phyloP scores from a whole-genome alignment of 23 red algal genomes.

The Gracilariopsis chorda region DNA sequence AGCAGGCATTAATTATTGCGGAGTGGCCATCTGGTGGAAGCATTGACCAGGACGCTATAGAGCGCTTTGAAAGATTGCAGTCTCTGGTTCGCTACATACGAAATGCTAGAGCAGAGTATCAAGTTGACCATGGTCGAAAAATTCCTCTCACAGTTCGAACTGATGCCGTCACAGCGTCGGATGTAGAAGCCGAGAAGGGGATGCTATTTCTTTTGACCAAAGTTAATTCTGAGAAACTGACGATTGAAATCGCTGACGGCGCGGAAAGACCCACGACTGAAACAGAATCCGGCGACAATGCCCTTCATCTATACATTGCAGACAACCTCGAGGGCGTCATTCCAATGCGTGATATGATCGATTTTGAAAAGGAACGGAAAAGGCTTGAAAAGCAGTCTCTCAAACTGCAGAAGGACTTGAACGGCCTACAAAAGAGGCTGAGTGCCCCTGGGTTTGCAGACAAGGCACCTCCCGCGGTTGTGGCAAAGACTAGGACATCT shows the following conservation, averaged over 20 bases:
- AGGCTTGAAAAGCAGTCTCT: conserved; percentile 84
- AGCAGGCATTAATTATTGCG: conserved; percentile 71
- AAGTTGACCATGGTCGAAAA: conserved; percentile 63
- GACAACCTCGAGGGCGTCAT: conserved; percentile 69
- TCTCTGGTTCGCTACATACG: conserved; percentile 80
- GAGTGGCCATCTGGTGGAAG: conserved; percentile 73
- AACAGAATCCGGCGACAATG: background rate
- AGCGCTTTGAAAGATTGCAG: conserved; percentile 81
- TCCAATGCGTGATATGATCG: conserved; percentile 79
- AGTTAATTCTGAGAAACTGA: conserved; percentile 48
- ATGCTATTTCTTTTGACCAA: conserved; percentile 75
- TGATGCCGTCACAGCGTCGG: conserved; percentile 21
- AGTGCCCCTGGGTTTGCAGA: conserved; percentile 78
- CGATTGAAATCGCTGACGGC: conserved; percentile 15
- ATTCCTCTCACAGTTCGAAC: conserved; percentile 62
- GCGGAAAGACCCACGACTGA: background rate
- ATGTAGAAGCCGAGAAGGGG: conserved; percentile 45
- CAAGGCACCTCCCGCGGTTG: conserved; percentile 79
- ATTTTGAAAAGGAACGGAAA: conserved; percentile 79
- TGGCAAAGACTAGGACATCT: conserved; percentile 59
- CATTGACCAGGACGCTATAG: conserved; percentile 36
- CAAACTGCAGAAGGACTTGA: conserved; percentile 71
- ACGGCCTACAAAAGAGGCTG: conserved; percentile 70
- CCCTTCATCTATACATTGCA: conserved; percentile 68
- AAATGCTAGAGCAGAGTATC: conserved; percentile 88